Evolutionary conservation across 371 early-diverging fungal species (phyloP).

Genomic region (Mucor saturninus): DNA sequence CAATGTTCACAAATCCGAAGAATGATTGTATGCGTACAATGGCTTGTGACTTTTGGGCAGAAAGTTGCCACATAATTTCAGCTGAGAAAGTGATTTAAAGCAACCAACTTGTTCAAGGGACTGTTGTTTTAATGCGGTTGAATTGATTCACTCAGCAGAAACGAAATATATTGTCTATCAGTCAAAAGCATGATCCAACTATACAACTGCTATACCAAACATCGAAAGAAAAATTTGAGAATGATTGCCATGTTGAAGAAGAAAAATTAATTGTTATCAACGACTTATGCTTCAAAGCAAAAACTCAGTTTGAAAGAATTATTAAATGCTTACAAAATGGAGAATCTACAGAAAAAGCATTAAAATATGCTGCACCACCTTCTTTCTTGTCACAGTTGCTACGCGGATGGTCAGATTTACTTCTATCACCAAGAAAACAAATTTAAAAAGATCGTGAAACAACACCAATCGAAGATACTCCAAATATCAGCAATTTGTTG

Average conservation of each 20-base stretch:
- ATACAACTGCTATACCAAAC: constrained; percentile 20
- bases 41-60: constrained; percentile 21
- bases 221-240: constrained; percentile 24
- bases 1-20: constrained; percentile 13
- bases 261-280: constrained; percentile 20
- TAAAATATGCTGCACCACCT: too few relatives aligned
- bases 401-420: too few relatives aligned
- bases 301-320: constrained; percentile 18
- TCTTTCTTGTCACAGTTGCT: too few relatives aligned
- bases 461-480: too few relatives aligned
- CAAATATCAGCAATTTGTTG: too few relatives aligned
- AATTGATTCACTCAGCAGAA: constrained; percentile 20
- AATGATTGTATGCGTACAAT: too few relatives aligned
- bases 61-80: constrained; percentile 21
- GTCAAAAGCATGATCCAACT: constrained; percentile 20
- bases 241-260: constrained; percentile 25
- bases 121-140: too few relatives aligned
- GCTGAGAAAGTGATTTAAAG: constrained; percentile 13
- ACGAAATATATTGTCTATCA: constrained; percentile 15
- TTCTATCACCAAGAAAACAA: too few relatives aligned
- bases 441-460: too few relatives aligned
- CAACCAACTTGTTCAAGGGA: too few relatives aligned
- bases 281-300: constrained; percentile 25
- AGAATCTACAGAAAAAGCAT: too few relatives aligned
- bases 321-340: constrained; percentile 12